Evolutionary conservation across 2,329 filamentous ascomycete species (phyloP), one percentile per base, ranked within the genome.

Genomic region (Herpotrichia juniperi): DNA sequence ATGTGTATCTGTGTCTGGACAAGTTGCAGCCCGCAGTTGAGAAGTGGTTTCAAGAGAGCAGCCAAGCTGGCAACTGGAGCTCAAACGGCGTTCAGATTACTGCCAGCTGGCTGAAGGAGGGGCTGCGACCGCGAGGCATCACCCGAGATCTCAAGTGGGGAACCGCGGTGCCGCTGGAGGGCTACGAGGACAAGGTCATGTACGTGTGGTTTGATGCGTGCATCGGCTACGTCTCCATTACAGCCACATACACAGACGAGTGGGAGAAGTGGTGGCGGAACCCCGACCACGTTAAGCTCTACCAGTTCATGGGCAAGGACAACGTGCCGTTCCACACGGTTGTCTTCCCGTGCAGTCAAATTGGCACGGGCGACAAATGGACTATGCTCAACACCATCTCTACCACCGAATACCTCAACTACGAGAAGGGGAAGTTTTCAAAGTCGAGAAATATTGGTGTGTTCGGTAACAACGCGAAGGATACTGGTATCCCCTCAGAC

Each of bases 211-310:
- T 97, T 70, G 91, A 96, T 71, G 91, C 91, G 48, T 94, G 90
- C 74, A 94, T 96, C 67, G 93, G 93, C 17, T 97, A 97, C 72
- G 87, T 92, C n/a, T 96, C 91, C 1, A 97, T 97, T 62, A 96
- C 93, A 1, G 91, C 90, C 58, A 92, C 86, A 64, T 96, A 96
- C 74, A 96, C 92, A 4, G 83, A 87, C 39, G 82, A 96, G 57
- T 97, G 93, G 93, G 87, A 96, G 78, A 83, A 90, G 68, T 97
- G 93, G 93, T 97, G 93, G 93, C 87, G 89, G 69, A 89, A 96
- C 72, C 91, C 91, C 0, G 88, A 96, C 39, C 82, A 96, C 28
- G 92, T 97, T 42, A 84, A 88, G 68, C 83, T 97, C 11, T 96
- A 94, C 74, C 93, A 97, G 39, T 77, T 97, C 81, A 90, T 96